phyloP scores from a whole-genome alignment of 192 early-diverging fungal species.

The Entrophospora sp. region DNA sequence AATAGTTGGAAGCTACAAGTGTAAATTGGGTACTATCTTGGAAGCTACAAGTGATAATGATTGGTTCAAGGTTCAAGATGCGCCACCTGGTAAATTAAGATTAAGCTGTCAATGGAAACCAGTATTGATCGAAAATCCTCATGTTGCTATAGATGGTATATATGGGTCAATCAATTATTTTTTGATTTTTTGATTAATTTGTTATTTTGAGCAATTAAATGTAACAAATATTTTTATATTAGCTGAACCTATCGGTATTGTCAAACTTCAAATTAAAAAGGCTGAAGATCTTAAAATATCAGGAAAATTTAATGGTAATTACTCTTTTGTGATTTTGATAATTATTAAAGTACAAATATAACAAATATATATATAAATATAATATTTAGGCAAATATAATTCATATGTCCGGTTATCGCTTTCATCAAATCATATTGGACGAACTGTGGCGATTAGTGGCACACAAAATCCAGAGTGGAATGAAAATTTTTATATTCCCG shows the following conservation, averaged over 20 bases:
- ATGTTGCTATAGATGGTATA: constrained; percentile 18
- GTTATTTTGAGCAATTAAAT: neutral
- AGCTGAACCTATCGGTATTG: constrained; percentile 65
- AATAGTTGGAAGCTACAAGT: neutral
- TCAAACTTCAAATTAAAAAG: constrained; percentile 68
- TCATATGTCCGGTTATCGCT: constrained; percentile 67
- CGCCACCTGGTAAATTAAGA: constrained; percentile 20
- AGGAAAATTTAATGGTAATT: constrained; percentile 33
- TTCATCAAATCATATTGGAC: constrained; percentile 45
- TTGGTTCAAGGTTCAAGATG: constrained; percentile 24
- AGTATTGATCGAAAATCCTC: constrained; percentile 56
- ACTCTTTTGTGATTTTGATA: neutral
- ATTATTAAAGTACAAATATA: neutral
- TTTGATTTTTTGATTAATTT: neutral
- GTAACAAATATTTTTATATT: neutral
- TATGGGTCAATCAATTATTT: constrained; percentile 17
- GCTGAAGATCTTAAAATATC: constrained; percentile 76
- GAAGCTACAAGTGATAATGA: constrained; percentile 16
- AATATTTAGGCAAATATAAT: constrained; percentile 58
- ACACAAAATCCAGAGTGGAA: constrained; percentile 70
- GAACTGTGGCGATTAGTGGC: constrained; percentile 62
- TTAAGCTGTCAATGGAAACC: constrained; percentile 55
- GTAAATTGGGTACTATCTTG: constrained; percentile 11
- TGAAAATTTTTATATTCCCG: constrained; percentile 68
- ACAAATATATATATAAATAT: neutral